Conservation (phyloP, 257 asterid genomes). For the Linderniella brevidens region DNA sequence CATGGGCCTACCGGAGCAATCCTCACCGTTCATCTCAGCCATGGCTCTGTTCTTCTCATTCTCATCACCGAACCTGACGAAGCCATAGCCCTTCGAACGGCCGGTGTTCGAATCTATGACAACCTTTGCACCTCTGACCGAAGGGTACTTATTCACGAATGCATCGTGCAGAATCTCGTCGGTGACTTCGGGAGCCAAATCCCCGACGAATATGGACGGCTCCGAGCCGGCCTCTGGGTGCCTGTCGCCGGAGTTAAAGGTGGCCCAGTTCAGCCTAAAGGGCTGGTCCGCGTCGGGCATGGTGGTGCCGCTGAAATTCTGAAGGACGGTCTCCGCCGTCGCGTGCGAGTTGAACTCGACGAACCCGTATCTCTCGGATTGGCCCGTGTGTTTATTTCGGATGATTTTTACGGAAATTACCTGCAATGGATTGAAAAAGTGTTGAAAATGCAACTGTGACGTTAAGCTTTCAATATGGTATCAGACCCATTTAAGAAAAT, state of each 20-base stretch:
- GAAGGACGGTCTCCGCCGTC: constrained; percentile 76
- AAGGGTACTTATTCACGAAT: constrained; percentile 68
- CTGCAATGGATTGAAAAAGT: constrained; percentile 18
- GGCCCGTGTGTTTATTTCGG: constrained; percentile 97
- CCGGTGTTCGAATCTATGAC: constrained; percentile 84
- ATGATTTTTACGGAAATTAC: constrained; percentile 74
- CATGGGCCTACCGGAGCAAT: constrained; percentile 90
- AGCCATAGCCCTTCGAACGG: constrained; percentile 90
- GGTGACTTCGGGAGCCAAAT: constrained; percentile 77
- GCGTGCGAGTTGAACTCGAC: constrained; percentile 65
- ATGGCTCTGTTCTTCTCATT: constrained; percentile 73
- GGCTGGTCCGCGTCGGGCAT: constrained; percentile 86
- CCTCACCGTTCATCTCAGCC: constrained; percentile 86
- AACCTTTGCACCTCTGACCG: constrained; percentile 86
- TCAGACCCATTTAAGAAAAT: too few species aligned
- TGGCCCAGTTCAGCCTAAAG: constrained; percentile 93
- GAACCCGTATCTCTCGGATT: constrained; percentile 92
- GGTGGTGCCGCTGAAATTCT: constrained; percentile 42
- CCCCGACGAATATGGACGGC: constrained; percentile 91
- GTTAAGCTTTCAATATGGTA: too few species aligned
- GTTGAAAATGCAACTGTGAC: too few species aligned
- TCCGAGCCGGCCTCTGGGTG: constrained; percentile 69
- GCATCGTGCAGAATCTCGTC: constrained; percentile 71
- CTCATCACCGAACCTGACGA: constrained; percentile 93
- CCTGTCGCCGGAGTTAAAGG: constrained; percentile 78